Evolutionary conservation across 768 basidiomycete species (phyloP), one percentile per base, ranked within the genome.

Genomic region (Mycena latifolia): DNA sequence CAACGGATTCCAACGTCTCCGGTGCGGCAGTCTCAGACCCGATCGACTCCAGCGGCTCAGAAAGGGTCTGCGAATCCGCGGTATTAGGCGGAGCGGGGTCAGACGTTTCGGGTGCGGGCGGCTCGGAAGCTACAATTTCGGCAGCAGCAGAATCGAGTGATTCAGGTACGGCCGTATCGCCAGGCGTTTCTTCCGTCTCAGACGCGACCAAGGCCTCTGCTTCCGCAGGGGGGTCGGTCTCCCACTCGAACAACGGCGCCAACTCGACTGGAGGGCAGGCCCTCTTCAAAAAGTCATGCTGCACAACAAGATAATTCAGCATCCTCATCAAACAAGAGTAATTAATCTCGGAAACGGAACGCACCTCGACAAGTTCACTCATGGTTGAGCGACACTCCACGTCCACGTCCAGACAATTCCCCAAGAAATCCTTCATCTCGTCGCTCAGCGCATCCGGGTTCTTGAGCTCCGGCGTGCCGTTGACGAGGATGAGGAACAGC

Each of bases 391-490:
- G 81, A 69, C 88, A 89, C 76, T 88, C 86, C 37, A 92, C 92
- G 71, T 93, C 92, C 20, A 92, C 92, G 68, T 90, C 92, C 7
- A 93, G 75, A 73, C 92, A 93, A 22, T 91, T 89, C 66, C 88
- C 89, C 59, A 93, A 75, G 79, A 93, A 93, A 71, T 84, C 85
- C 79, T 92, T 92, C 35, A 93, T 82, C 71, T 91, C 91, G 68
- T 85, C 83, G 72, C 88, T 67, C 89, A 43, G 82, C 57, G 81
- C 80, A 69, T 93, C 92, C 37, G 68, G 45, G 1, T 85, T 86
- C 81, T 92, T 91, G 71, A 93, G 75, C 50, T 90, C 91, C 33
- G 92, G 92, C 27, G 92, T 91, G 5, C 92, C 92, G 73, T 92
- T 92, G 28, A 92, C 93, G 27, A 91, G 92, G 69, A 92, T 92